Conservation (phyloP, 129 eudicot genomes). For the Erigeron canadensis region DNA sequence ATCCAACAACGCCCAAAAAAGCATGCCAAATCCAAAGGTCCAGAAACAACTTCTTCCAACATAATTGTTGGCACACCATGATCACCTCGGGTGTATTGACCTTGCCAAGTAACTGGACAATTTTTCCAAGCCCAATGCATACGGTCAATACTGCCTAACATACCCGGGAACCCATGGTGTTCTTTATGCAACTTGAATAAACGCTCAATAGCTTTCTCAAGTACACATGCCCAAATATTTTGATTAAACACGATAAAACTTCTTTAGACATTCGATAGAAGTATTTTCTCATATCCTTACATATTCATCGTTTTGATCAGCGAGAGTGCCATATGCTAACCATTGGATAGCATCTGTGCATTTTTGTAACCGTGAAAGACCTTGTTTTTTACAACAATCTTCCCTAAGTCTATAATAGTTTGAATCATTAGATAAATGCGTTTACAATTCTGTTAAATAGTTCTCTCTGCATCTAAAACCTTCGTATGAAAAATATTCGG, state of each 20-base stretch:
- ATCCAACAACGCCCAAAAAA: conserved; percentile 18
- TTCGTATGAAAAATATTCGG: background rate
- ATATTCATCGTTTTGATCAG: background rate
- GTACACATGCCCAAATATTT: background rate
- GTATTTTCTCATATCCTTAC: background rate
- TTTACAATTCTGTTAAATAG: conserved; percentile 1
- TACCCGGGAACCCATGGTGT: conserved; percentile 10
- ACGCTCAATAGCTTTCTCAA: background rate
- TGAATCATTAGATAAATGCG: background rate
- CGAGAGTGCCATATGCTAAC: conserved; percentile 14
- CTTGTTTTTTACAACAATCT: background rate
- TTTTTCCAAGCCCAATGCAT: conserved; percentile 28
- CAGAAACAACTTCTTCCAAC: conserved; percentile 10
- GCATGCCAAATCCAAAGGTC: conserved; percentile 25
- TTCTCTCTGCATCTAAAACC: conserved; percentile 9
- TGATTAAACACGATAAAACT: background rate
- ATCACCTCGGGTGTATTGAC: conserved; percentile 4
- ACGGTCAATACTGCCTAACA: conserved; percentile 13
- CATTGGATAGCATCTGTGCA: background rate
- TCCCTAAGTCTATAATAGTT: background rate
- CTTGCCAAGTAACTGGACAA: conserved; percentile 13
- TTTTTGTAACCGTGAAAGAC: conserved; percentile 13
- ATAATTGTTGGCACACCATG: conserved; percentile 18
- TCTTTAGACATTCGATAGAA: background rate
- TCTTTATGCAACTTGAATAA: background rate